Base-by-base conservation (phyloP, 768 basidiomycete species). In the Solioccasus polychromus region DNA sequence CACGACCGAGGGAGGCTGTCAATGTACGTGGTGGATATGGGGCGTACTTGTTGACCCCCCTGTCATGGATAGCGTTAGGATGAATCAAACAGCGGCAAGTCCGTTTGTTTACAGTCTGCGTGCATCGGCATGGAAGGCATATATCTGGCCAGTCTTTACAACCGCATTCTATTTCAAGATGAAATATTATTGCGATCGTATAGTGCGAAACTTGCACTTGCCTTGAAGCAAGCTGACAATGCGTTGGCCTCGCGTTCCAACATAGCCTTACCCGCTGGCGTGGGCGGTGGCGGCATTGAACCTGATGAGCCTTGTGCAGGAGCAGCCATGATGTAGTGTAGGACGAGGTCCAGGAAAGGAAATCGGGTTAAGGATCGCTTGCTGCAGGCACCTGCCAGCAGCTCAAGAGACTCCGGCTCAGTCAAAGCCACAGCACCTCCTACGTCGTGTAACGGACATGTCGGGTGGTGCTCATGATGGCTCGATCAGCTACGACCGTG, bases 91-190 rank as follows among this genome's bases (percentile, higher is more conserved):
- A 26, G 17, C 9, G 22, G 18, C 3, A 34, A 39, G 30, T 22
- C 14, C 7, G n/a, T 30, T 19, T 28, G 67, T 82, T 51, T 58
- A 88, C 88, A 88, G 70, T 68, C 73, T 78, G 50, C 71, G 74
- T 35, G 80, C 69, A 50, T 88, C 83, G 1, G 77, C 71, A 56
- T 86, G 82, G 58, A 86, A 89, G 8, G 72, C 68, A 53, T 86
- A 84, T 14, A 90, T 72, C 57, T 88, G 79, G 5, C 78, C 85
- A 2, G 85, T 82, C 62, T 80, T 86, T 4, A 87, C 67, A 6
- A 80, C 75, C n/a, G 80, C 78, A 54, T 79, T 80, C 85, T 74
- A 43, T 17, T n/a, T 46, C 29, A 23, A 25, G 18, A 24, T 58
- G 17, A 53, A 38, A 24, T 34, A 15, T n/a, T n/a, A n/a, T 12